Evolutionary conservation across 768 basidiomycete species (phyloP).

Genomic region (Termitomyces heimii): DNA sequence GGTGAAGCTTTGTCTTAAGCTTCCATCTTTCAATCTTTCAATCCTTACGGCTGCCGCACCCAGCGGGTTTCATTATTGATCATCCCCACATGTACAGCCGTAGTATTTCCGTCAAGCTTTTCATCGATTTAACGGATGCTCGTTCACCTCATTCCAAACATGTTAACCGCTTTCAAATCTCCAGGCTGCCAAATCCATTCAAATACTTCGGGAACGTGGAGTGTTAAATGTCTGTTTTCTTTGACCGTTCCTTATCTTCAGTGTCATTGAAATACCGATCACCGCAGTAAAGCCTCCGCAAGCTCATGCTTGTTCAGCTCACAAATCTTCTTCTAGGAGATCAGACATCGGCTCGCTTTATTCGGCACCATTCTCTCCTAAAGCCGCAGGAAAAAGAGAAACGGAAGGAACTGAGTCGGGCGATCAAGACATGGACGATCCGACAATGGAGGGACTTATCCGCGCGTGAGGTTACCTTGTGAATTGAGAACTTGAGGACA

Average conservation of each 20-base stretch:
- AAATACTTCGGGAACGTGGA: not conserved
- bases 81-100: not conserved
- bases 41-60: not conserved
- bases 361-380: not conserved
- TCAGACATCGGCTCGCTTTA: not conserved
- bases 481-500: not conserved
- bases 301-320: not conserved
- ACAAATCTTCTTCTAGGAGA: not conserved
- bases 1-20: not conserved
- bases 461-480: not conserved
- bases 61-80: not conserved
- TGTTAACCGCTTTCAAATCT: not conserved
- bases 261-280: not conserved
- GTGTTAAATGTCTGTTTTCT: not conserved
- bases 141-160: not conserved
- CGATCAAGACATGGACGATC: constrained; percentile 1
- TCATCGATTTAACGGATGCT: not conserved
- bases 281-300: not conserved
- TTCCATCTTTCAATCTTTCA: not conserved
- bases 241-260: not conserved
- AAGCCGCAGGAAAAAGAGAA: not conserved
- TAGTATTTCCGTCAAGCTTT: not conserved
- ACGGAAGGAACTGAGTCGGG: not conserved
- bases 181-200: not conserved
- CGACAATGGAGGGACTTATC: not conserved